phyloP scores from a whole-genome alignment of 495 filamentous ascomycete genomes.

The Chlorociboria aeruginascens region DNA sequence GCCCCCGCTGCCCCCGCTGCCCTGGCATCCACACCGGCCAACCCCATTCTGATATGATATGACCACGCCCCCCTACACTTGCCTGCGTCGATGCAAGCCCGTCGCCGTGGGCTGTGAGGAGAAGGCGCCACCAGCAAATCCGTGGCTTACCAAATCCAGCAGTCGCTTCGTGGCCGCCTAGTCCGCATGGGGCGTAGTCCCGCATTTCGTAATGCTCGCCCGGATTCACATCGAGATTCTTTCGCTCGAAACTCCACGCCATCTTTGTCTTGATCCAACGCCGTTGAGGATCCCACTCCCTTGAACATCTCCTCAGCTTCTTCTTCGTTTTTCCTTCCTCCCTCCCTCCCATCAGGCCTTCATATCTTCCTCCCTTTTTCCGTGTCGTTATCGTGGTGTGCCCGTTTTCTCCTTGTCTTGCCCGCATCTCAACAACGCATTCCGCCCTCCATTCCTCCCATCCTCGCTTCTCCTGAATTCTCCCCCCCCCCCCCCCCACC shows the following conservation, averaged over 20 bases:
- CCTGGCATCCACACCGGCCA: no score
- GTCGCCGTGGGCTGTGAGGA: no score
- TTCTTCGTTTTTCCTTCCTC: not conserved
- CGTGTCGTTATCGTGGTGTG: constrained; percentile 23
- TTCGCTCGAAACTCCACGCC: not conserved
- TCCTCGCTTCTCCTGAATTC: constrained; percentile 18
- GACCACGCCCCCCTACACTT: no score
- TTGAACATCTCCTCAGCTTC: not conserved
- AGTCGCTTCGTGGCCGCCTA: no score
- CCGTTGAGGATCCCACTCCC: not conserved
- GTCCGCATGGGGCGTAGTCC: no score
- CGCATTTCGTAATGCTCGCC: no score
- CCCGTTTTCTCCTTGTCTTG: constrained; percentile 17
- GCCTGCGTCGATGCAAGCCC: no score
- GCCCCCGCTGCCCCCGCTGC: no score
- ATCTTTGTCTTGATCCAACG: not conserved
- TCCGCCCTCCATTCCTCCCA: constrained; percentile 6
- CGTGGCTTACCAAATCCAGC: no score
- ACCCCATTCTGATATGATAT: no score
- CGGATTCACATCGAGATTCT: no score
- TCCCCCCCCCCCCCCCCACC: constrained; percentile 3
- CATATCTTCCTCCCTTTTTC: constrained; percentile 14
- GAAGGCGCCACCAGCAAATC: no score
- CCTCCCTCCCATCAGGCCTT: not conserved
- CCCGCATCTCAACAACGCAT: constrained; percentile 8